Conservation (phyloP, 192 early-diverging fungal species). For the Spizellomyces punctatus region DNA sequence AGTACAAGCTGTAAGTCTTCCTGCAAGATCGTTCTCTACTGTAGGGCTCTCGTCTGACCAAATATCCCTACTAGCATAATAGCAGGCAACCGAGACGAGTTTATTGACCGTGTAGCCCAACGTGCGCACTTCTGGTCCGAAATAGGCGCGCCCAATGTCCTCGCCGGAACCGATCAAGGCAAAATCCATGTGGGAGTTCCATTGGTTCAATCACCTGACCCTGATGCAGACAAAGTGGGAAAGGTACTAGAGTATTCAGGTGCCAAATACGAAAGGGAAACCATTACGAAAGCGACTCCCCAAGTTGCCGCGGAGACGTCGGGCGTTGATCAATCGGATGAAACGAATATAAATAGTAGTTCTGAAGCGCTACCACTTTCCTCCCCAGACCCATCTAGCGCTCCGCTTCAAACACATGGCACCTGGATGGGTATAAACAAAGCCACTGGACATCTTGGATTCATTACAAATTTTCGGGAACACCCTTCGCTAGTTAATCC, state of each 20-base stretch:
- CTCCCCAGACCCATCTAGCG: no score
- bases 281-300: background rate
- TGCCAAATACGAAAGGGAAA: background rate
- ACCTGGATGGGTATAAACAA: slow-evolving; percentile 44
- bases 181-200: slow-evolving; percentile 16
- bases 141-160: slow-evolving; percentile 21
- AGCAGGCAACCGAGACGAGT: slow-evolving; percentile 49
- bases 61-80: slow-evolving; percentile 15
- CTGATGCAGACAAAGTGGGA: background rate
- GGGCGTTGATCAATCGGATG: background rate
- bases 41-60: background rate
- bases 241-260: slow-evolving; percentile 11
- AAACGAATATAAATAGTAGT: background rate
- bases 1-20: slow-evolving; percentile 32
- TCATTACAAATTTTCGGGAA: slow-evolving; percentile 47
- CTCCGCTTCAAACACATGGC: slow-evolving; percentile 12
- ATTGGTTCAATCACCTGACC: background rate
- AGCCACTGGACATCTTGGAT: slow-evolving; percentile 30
- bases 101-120: slow-evolving; percentile 33
- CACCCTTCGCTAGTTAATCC: slow-evolving; percentile 17
- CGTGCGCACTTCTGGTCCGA: slow-evolving; percentile 38
- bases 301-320: background rate
- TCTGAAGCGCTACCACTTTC: background rate
- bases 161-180: slow-evolving; percentile 41
- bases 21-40: background rate